Percentiles rank a stretch among this genome's conserved stretches.
Evolutionary conservation across 257 asterid species (phyloP).

Genomic region (Handroanthus guayacan): DNA sequence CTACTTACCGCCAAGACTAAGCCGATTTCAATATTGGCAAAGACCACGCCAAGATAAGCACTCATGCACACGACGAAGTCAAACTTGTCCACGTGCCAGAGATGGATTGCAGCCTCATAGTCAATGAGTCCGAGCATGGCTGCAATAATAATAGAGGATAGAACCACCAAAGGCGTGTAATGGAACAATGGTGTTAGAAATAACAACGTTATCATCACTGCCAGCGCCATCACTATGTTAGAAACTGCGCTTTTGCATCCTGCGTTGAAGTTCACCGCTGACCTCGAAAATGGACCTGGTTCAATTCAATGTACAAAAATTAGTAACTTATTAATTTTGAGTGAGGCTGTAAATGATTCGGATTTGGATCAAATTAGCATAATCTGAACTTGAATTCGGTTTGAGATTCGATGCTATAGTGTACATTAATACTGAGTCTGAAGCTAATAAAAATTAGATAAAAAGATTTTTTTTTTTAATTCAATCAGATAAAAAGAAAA

Average conservation of each 20-base stretch:
- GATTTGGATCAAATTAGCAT: too few relatives aligned
- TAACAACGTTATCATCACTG: conserved; percentile 84
- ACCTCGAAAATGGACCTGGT: conserved; percentile 91
- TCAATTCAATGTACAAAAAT: conserved; percentile 1
- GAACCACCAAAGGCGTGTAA: conserved; percentile 90
- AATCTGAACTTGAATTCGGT: too few relatives aligned
- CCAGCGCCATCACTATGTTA: conserved; percentile 90
- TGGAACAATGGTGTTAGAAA: conserved; percentile 83
- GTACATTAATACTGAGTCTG: too few relatives aligned
- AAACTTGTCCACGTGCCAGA: conserved; percentile 86
- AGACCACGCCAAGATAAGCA: conserved; percentile 84
- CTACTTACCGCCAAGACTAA: conserved; percentile 72
- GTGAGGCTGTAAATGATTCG: too few relatives aligned
- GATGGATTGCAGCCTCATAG: conserved; percentile 89
- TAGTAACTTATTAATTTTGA: background rate
- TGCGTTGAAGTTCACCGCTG: conserved; percentile 97
- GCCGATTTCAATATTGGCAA: conserved; percentile 81
- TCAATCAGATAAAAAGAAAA: too few relatives aligned
- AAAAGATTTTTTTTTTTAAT: too few relatives aligned
- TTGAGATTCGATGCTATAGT: too few relatives aligned
- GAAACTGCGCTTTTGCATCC: conserved; percentile 98
- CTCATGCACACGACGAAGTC: conserved; percentile 87
- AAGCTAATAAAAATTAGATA: too few relatives aligned
- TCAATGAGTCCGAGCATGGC: conserved; percentile 98
- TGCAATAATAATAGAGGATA: conserved; percentile 78